These are phyloP conservation scores for Cnidoscolus chayamansa DNA, from an alignment of 441 rosid species.

Conservation along the genomic window DNA sequence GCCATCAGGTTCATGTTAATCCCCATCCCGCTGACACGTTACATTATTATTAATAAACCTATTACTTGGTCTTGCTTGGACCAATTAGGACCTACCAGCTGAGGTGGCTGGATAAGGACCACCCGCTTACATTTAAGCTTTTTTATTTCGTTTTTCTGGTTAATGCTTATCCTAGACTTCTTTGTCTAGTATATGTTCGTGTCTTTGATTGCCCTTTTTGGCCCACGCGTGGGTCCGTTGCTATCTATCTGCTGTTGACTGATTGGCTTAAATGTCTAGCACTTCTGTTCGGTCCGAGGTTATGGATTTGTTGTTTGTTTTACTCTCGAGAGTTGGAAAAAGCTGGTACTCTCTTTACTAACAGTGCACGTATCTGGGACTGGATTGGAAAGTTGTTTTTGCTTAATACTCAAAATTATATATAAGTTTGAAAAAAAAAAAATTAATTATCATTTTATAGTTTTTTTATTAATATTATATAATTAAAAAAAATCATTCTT, in stretches of 20 bases:
- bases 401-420: too few relatives aligned
- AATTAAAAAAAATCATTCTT: too few relatives aligned
- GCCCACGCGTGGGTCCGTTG: background rate
- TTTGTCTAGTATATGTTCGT: too few relatives aligned
- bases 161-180: constrained; percentile 10
- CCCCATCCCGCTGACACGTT: background rate
- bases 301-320: too few relatives aligned
- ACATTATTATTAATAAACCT: background rate
- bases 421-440: too few relatives aligned
- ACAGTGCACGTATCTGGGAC: too few relatives aligned
- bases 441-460: too few relatives aligned
- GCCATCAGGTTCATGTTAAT: background rate
- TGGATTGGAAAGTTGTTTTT: too few relatives aligned
- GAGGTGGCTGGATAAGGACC: constrained; percentile 44
- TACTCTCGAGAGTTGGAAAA: too few relatives aligned
- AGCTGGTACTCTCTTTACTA: too few relatives aligned
- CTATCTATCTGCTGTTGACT: too few relatives aligned
- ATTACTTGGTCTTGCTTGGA: background rate
- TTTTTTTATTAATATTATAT: too few relatives aligned
- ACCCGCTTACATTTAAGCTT: background rate
- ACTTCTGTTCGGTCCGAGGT: background rate
- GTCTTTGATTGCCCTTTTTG: background rate
- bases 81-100: constrained; percentile 19
- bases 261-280: background rate
- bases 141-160: background rate